Conservation (phyloP, 164 flowering plant genomes). For the Houttuynia cordata region DNA sequence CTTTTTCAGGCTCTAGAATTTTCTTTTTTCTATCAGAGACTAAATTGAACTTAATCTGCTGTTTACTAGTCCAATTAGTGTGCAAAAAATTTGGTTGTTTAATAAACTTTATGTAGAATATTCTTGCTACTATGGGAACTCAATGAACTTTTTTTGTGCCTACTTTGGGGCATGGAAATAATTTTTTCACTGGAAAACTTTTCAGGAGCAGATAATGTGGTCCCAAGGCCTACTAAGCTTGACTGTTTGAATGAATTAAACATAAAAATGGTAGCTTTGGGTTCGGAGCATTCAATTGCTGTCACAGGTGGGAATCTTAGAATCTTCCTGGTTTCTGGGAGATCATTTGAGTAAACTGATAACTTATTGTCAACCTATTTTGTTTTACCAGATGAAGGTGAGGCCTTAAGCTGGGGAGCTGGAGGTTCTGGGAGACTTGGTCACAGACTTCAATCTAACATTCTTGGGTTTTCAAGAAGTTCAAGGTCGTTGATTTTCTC, state of each 20-base stretch:
- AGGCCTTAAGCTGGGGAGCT: constrained; percentile 81
- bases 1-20: too few relatives aligned
- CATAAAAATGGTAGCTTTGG: constrained; percentile 55
- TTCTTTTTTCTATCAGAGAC: too few relatives aligned
- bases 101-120: too few relatives aligned
- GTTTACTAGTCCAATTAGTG: too few relatives aligned
- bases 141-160: too few relatives aligned
- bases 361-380: too few relatives aligned
- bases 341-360: neutral
- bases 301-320: constrained; percentile 46
- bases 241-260: constrained; percentile 51
- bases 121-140: too few relatives aligned
- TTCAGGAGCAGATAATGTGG: constrained; percentile 54
- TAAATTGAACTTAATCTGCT: too few relatives aligned
- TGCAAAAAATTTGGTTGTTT: too few relatives aligned
- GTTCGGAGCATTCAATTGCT: constrained; percentile 86
- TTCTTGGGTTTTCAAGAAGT: constrained; percentile 50
- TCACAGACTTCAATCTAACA: constrained; percentile 63
- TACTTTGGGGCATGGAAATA: neutral
- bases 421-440: constrained; percentile 93
- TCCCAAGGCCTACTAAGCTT: constrained; percentile 49
- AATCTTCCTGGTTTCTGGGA: neutral
- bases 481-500: constrained; percentile 26
- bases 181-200: neutral
- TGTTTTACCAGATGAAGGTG: constrained; percentile 52